A percentile compares a stretch with the other conserved stretches of the same genome.
These are phyloP conservation scores for Calendula officinalis DNA, from an alignment of 129 eudicot species.

Conservation along the genomic window DNA sequence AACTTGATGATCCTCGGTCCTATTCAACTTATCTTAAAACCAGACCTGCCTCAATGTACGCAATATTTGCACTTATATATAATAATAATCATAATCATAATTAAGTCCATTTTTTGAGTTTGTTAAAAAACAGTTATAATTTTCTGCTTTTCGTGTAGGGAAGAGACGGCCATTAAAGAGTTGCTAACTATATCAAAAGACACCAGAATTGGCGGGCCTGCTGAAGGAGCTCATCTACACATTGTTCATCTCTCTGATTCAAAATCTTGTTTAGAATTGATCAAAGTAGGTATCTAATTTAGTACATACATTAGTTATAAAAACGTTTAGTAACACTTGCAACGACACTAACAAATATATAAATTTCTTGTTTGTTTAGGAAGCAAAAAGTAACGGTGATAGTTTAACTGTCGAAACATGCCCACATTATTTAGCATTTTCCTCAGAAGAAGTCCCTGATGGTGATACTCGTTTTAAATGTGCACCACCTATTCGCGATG, in stretches of 20 bases:
- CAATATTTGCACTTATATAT: background rate
- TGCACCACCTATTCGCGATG: conserved; percentile 89
- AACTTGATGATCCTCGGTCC: conserved; percentile 47
- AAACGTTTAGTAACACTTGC: background rate
- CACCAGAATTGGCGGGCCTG: conserved; percentile 69
- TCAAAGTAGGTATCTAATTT: conserved; percentile 66
- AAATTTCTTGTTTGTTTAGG: conserved; percentile 39
- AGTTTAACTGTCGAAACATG: conserved; percentile 92
- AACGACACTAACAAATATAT: conserved; percentile 1
- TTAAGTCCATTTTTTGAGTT: background rate
- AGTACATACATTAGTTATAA: too few species aligned
- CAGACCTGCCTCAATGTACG: conserved; percentile 84
- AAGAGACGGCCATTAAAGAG: conserved; percentile 88
- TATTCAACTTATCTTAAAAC: conserved; percentile 86
- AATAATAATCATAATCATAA: background rate
- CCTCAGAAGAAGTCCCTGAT: conserved; percentile 83
- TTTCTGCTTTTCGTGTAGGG: conserved; percentile 51
- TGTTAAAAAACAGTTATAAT: background rate
- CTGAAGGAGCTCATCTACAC: conserved; percentile 98
- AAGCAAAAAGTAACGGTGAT: conserved; percentile 85
- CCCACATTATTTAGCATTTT: conserved; percentile 95
- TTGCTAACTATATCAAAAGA: conserved; percentile 63
- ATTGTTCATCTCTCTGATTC: conserved; percentile 94
- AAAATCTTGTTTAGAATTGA: conserved; percentile 63
- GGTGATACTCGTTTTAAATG: conserved; percentile 98